These are phyloP conservation scores for Candolleomyces efflorescens DNA, from an alignment of 768 basidiomycete genomes.

Conservation along the genomic window DNA sequence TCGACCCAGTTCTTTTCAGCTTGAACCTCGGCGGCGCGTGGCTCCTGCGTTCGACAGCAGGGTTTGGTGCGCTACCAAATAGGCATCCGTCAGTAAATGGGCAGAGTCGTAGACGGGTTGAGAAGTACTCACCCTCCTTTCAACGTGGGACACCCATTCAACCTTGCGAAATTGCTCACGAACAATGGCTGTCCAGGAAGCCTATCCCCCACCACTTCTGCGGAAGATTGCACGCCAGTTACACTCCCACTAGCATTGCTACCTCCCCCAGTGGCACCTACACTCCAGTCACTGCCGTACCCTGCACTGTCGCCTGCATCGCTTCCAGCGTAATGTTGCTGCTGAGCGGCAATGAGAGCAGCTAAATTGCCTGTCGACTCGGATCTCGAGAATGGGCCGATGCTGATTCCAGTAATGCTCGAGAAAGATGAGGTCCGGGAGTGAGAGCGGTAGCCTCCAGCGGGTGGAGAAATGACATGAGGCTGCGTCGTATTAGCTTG, in stretches of 20 bases:
- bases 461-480: background rate
- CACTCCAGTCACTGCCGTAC: constrained; percentile 20
- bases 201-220: constrained; percentile 55
- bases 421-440: constrained; percentile 14
- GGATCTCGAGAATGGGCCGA: constrained; percentile 32
- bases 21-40: background rate
- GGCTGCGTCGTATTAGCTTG: background rate
- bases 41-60: background rate
- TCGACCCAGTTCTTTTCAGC: background rate
- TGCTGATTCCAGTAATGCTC: constrained; percentile 11
- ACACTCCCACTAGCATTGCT: constrained; percentile 16
- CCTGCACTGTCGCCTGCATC: constrained; percentile 24
- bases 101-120: too few species aligned
- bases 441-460: background rate
- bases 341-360: constrained; percentile 13
- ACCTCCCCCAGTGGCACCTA: constrained; percentile 11
- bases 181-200: constrained; percentile 75
- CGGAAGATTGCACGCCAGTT: background rate
- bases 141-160: constrained; percentile 65
- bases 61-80: background rate
- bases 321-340: constrained; percentile 15
- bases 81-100: background rate
- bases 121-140: constrained; percentile 9
- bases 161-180: constrained; percentile 71
- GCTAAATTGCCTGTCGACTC: constrained; percentile 25